Conservation (phyloP, 2,329 filamentous ascomycete genomes). For the Chaetothyriales sp. region DNA sequence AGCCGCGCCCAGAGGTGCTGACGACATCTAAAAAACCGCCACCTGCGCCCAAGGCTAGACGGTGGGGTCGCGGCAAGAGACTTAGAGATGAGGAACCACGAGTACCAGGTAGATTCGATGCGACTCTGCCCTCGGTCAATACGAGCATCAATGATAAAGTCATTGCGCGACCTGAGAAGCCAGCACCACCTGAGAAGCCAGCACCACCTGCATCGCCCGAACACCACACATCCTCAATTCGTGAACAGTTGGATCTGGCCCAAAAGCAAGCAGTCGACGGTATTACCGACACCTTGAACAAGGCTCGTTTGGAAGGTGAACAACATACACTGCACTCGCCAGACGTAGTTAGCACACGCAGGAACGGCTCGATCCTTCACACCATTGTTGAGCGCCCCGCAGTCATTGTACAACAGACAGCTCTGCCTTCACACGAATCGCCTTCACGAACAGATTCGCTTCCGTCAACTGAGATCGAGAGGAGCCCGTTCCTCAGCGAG, state of each 20-base stretch:
- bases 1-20: conserved; percentile 3
- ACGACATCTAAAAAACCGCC: conserved; percentile 14
- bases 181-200: conserved; percentile 5
- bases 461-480: conserved; percentile 12
- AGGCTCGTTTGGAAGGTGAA: conserved; percentile 3
- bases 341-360: background rate
- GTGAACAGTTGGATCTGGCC: conserved; percentile 12
- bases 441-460: conserved; percentile 6
- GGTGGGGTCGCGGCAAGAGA: conserved; percentile 26
- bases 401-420: conserved; percentile 4
- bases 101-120: conserved; percentile 14
- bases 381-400: background rate
- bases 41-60: conserved; percentile 25
- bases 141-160: conserved; percentile 6
- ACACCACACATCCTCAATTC: conserved; percentile 9
- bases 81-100: conserved; percentile 20
- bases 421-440: conserved; percentile 3
- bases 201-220: background rate
- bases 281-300: conserved; percentile 11
- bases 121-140: conserved; percentile 15
- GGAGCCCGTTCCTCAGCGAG: conserved; percentile 17
- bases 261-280: conserved; percentile 13
- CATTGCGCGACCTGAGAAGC: conserved; percentile 7
- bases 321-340: background rate
- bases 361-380: conserved; percentile 1